Evolutionary conservation across 2,329 filamentous ascomycete genomes (phyloP), one percentile per base, ranked within the genome.

Genomic region (Cercospora nicotianae): DNA sequence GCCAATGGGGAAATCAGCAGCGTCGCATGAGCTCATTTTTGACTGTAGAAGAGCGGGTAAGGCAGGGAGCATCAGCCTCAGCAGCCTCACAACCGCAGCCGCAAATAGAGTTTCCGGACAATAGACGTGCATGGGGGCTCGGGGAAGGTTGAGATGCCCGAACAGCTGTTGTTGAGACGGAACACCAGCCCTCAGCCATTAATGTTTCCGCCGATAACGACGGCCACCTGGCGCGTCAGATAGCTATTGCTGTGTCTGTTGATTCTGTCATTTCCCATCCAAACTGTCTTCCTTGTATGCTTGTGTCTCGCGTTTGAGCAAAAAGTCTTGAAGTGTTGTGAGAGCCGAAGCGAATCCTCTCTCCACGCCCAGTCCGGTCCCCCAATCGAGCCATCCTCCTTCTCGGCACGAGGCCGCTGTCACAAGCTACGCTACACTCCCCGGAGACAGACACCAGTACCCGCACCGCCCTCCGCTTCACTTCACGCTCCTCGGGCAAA

Each of bases 401-500:
- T 45, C 42, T 48, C 36, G 36, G n/a, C 5, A 30, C 60, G 26
- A 53, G 36, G 55, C 53, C 10, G 7, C 62, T 31, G 55, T 33
- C 59, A 62, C 57, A 31, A 30, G 30, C 58, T 20, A 60, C 23
- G 30, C 58, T 20, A 60, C 23, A 42, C 36, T 42, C 60, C 39
- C 23, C 18, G 13, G 26, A 30, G 20, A 58, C 9, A 57, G 26
- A 36, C 16, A 48, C 58, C 70, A 23, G 64, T 53, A 28, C 42
- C 59, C 60, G 42, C 31, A 31, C 64, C 76, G 75, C 68, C 68
- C 70, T 74, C 70, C 18, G 39, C 59, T 16, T 26, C 59, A 70
- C 66, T 63, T 63, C 60, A 66, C 58, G 36, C 62, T 48, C 66
- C 18, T 31, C 48, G 79, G 79, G 92, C 92, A 87, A 94, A 87